These are phyloP conservation scores for Kodamaea alishanica DNA, from an alignment of 1,139 yeast species.

Conservation along the genomic window DNA sequence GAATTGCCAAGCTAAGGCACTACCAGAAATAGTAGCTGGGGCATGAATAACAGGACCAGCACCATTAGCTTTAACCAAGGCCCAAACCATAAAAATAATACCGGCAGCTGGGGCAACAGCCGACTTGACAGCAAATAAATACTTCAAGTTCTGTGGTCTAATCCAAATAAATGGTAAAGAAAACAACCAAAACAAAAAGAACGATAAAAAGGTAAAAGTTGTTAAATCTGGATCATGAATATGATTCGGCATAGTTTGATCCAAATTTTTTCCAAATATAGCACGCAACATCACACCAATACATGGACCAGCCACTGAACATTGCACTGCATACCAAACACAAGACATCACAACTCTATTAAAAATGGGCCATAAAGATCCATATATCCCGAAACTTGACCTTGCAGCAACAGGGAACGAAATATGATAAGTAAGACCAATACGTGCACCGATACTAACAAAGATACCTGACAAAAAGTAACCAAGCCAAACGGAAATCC, in stretches of 20 bases:
- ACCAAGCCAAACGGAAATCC: constrained; percentile 82
- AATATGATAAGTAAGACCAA: constrained; percentile 71
- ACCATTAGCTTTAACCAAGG: constrained; percentile 70
- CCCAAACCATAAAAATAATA: constrained; percentile 74
- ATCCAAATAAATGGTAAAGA: constrained; percentile 78
- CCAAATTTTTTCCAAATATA: constrained; percentile 60
- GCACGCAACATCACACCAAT: constrained; percentile 67
- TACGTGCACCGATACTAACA: constrained; percentile 61
- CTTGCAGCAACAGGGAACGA: constrained; percentile 76
- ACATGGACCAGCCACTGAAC: constrained; percentile 81
- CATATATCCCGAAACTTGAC: constrained; percentile 73
- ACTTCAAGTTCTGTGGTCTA: constrained; percentile 78
- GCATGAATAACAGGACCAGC: constrained; percentile 65
- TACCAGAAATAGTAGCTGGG: constrained; percentile 47
- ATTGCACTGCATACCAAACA: constrained; percentile 83
- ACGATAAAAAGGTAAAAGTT: constrained; percentile 65
- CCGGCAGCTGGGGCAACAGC: constrained; percentile 77
- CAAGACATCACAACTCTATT: constrained; percentile 81
- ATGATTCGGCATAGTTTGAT: constrained; percentile 43
- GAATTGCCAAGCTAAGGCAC: constrained; percentile 77
- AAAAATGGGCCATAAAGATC: constrained; percentile 75
- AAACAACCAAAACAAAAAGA: constrained; percentile 74
- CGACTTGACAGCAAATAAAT: constrained; percentile 77
- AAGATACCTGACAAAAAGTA: constrained; percentile 59
- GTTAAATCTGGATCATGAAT: constrained; percentile 56